Base-by-base conservation (phyloP, 371 early-diverging fungal genomes). In the Phascolomyces articulosus region DNA sequence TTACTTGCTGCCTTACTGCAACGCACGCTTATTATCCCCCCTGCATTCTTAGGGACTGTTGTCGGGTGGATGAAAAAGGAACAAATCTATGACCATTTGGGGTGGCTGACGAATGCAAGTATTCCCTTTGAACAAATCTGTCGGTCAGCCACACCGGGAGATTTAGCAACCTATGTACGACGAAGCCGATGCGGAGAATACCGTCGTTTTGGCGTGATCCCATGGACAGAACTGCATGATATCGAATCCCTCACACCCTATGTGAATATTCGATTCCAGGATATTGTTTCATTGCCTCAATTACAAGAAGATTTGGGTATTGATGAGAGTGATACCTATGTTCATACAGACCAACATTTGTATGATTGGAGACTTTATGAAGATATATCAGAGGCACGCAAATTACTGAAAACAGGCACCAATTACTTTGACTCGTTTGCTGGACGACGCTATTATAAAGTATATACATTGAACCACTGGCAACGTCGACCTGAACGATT, bases 21-120 rank as follows among this genome's bases (percentile, higher is more conserved):
- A 28, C 79, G 88, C 8, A 88, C 88, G 0, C 65, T 88, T 10
- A 70, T 88, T 26, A 58, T 88, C 16, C 87, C 88, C 3, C 87
- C 88, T 2, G 78, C 79, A 31, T 72, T 79, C 47, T 67, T 82
- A 3, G 82, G 82, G 1, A 69, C 59, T 20, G 77, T 77, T 1
- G 60, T 75, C 56, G 75, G 79, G 0, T 82, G 82, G 82, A 71
- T 67, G 70, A 49, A 49, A 7, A 26, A 70, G 18, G 64, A 60
- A 8, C 54, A 63, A 21, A 51, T 80, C 2, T 23, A 47, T 3
- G 69, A 71, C 8, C 61, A 65, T 18, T 44, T 77, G 15, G 63
- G 63, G 3, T 77, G 76, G 78, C 55, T 78, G 10, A 80, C 78
- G 1, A 68, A 74, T 1, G 68, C 68, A 3, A 71, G 70, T 31